A percentile compares a stretch with the other conserved stretches of the same genome.
Evolutionary conservation across 2,329 filamentous ascomycete genomes (phyloP).

Genomic region (Phoma herbarum): DNA sequence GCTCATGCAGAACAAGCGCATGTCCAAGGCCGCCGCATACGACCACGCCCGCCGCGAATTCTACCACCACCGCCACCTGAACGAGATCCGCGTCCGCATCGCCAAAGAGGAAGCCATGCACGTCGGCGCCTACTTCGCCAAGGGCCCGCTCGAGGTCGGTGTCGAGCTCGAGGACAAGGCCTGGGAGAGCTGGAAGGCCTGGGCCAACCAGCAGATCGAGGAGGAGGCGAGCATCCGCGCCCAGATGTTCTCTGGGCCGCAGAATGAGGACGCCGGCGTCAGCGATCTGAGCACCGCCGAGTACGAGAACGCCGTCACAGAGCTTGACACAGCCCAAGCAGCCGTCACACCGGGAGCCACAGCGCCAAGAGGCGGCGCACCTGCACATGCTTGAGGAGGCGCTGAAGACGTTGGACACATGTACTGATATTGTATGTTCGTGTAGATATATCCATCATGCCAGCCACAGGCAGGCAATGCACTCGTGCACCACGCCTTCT

Average conservation of each 20-base stretch:
- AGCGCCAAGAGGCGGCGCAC: slow-evolving; percentile 50
- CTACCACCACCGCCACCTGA: slow-evolving; percentile 80
- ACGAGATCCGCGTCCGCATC: slow-evolving; percentile 83
- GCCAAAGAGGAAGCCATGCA: slow-evolving; percentile 86
- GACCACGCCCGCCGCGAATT: slow-evolving; percentile 89
- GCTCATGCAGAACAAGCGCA: slow-evolving; percentile 68
- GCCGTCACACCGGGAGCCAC: slow-evolving; percentile 40
- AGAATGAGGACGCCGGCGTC: slow-evolving; percentile 38
- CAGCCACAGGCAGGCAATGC: too few relatives aligned
- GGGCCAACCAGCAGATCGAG: slow-evolving; percentile 69
- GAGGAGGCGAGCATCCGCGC: slow-evolving; percentile 58
- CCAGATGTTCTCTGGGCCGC: slow-evolving; percentile 49
- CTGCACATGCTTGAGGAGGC: slow-evolving; percentile 42
- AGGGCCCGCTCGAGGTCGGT: slow-evolving; percentile 75
- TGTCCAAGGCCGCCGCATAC: slow-evolving; percentile 76
- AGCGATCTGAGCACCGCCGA: slow-evolving; percentile 34
- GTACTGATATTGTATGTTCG: slow-evolving; percentile 26
- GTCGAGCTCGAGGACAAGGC: slow-evolving; percentile 82
- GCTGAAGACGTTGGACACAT: slow-evolving; percentile 1
- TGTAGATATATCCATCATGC: slow-evolving; percentile 17
- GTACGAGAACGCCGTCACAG: slow-evolving; percentile 46
- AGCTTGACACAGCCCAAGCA: slow-evolving; percentile 33
- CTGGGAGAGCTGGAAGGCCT: slow-evolving; percentile 85
- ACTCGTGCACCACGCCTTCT: too few relatives aligned
- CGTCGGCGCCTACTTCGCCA: slow-evolving; percentile 89